Base-by-base conservation (phyloP, 371 early-diverging fungal species). In the Catenaria anguillulae region DNA sequence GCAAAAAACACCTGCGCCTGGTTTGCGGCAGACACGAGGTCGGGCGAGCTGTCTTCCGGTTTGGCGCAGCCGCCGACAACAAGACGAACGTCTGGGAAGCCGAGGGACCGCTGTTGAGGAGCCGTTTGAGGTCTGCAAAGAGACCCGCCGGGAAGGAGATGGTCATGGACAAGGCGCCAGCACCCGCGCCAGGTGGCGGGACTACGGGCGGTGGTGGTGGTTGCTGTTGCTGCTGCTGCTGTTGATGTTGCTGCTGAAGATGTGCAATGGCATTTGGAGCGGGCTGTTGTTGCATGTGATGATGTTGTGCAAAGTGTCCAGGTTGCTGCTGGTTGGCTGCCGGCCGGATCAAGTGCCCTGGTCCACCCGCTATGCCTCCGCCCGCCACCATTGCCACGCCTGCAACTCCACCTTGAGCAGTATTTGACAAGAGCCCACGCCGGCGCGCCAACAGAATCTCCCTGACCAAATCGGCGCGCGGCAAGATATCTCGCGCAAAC, bases 401-500 rank as follows among this genome's bases (percentile, higher is more conserved):
- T 10, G 48, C 48, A 10, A 43, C 43, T n/a, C n/a, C n/a, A n/a
- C n/a, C n/a, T n/a, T n/a, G n/a, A n/a, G n/a, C n/a, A n/a, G n/a
- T n/a, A n/a, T n/a, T n/a, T n/a, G n/a, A n/a, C 5, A 40, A 40
- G 10, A 17, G 40, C 0, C 52, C 52, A 8, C 52, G 52, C 6
- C 52, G 52, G 29, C 52, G 52, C 13, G 52, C 52, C 23, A 61
- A 31, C 8, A 61, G 19, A n/a, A 61, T 4, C 31, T 61, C 61
- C 17, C 61, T n/a, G 2, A 61, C 42, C 17, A 61, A 21, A 17
- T 61, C 61, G 13, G 46, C 26, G 26, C 42, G 34, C 55, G 61
- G 61, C 13, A 61, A 26, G 2, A 61, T n/a, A 29, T 61, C 61
- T 8, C 60, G 23, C 8, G 61, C 61, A 60, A 61, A 61, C 24